These are phyloP conservation scores for Ceratobasidium papillatum DNA, from an alignment of 1,284 basidiomycete genomes.

Conservation along the genomic window DNA sequence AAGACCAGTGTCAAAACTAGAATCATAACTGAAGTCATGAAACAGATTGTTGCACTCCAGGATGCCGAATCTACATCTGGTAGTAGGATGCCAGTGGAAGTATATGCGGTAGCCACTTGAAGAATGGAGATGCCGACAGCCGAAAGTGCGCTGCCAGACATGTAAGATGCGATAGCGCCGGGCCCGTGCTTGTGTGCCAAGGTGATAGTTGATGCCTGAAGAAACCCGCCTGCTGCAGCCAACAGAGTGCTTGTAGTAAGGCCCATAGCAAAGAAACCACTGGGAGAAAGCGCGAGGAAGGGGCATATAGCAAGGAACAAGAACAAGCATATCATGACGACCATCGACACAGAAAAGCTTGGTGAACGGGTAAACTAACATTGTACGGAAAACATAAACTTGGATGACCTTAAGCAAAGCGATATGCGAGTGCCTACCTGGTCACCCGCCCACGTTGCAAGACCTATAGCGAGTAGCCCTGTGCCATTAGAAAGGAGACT, in stretches of 20 bases:
- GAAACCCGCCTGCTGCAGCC: slow-evolving; percentile 69
- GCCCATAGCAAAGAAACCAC: slow-evolving; percentile 71
- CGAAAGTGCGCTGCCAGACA: slow-evolving; percentile 80
- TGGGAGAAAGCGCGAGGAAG: slow-evolving; percentile 56
- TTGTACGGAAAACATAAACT: background rate
- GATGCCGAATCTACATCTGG: slow-evolving; percentile 5
- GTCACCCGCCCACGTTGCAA: slow-evolving; percentile 73
- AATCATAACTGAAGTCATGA: slow-evolving; percentile 73
- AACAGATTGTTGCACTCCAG: slow-evolving; percentile 57
- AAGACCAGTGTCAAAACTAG: slow-evolving; percentile 62
- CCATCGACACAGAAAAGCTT: slow-evolving; percentile 58
- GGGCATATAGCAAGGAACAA: slow-evolving; percentile 62
- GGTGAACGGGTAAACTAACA: slow-evolving; percentile 62
- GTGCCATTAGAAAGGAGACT: slow-evolving; percentile 69
- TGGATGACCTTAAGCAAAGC: slow-evolving; percentile 34
- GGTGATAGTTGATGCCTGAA: slow-evolving; percentile 73
- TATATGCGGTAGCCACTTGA: slow-evolving; percentile 68
- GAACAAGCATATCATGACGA: slow-evolving; percentile 61
- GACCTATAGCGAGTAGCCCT: slow-evolving; percentile 72
- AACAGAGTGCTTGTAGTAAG: slow-evolving; percentile 65
- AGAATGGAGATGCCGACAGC: slow-evolving; percentile 76
- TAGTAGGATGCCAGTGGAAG: slow-evolving; percentile 53
- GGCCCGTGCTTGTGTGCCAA: slow-evolving; percentile 77
- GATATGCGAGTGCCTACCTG: slow-evolving; percentile 56
- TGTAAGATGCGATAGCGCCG: slow-evolving; percentile 69